Conservation (phyloP, 2,329 filamentous ascomycete genomes). For the Xenoacremonium recifei region DNA sequence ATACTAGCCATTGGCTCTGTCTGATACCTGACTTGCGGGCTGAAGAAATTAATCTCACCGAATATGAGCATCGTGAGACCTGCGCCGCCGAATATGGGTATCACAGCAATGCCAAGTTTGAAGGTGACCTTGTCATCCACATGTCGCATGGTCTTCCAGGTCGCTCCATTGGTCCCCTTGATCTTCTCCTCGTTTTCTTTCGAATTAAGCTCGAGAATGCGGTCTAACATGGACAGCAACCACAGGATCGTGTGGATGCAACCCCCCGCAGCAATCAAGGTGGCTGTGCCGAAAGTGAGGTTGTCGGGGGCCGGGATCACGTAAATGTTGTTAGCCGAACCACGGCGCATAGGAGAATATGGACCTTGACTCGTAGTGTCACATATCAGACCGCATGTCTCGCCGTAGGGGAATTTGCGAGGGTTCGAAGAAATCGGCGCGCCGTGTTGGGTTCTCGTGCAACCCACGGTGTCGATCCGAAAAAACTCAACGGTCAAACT, state of each 20-base stretch:
- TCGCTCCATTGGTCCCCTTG: slow-evolving; percentile 55
- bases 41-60: slow-evolving; percentile 65
- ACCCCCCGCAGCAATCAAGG: slow-evolving; percentile 61
- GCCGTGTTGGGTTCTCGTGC: slow-evolving; percentile 38
- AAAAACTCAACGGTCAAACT: slow-evolving; percentile 66
- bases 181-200: slow-evolving; percentile 39
- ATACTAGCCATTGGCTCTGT: slow-evolving; percentile 63
- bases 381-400: slow-evolving; percentile 48
- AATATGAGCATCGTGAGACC: slow-evolving; percentile 58
- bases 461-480: slow-evolving; percentile 45
- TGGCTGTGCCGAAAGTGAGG: slow-evolving; percentile 58
- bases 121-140: slow-evolving; percentile 54
- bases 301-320: slow-evolving; percentile 56
- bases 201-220: slow-evolving; percentile 63
- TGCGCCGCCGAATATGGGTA: slow-evolving; percentile 57
- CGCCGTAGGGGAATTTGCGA: slow-evolving; percentile 43
- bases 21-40: slow-evolving; percentile 51
- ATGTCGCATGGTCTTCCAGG: slow-evolving; percentile 47
- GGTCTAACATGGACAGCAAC: slow-evolving; percentile 61
- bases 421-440: slow-evolving; percentile 33
- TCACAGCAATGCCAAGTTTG: slow-evolving; percentile 54
- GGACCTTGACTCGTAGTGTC: slow-evolving; percentile 44
- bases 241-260: slow-evolving; percentile 64
- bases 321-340: slow-evolving; percentile 59
- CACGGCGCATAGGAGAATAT: slow-evolving; percentile 52